Evolutionary conservation across 192 early-diverging fungal species (phyloP), one percentile per base, ranked within the genome.

Genomic region (Backusella parvicylindrica): DNA sequence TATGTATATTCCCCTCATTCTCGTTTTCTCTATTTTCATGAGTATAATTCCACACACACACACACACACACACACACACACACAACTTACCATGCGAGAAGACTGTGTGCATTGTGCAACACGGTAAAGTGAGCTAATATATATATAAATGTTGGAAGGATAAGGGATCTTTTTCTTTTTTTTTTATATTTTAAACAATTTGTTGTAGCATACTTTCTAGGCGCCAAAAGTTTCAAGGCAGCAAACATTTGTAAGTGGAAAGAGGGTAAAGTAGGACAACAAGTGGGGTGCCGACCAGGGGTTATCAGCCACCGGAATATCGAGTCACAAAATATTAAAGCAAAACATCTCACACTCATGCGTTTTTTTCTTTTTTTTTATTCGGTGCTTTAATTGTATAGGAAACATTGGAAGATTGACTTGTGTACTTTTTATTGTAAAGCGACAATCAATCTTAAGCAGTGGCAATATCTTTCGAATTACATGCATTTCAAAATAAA

Each of bases 41-140:
- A 0, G n/a, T n/a, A n/a, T n/a, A n/a, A n/a, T n/a, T n/a, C n/a
- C 15, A 4, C 8, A 28, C 21, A 28, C 13, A 13, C 4, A 11
- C 26, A 28, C 21, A 3, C 15, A 4, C 8, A 28, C 21, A 28
- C 13, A 13, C 4, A 11, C 26, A 28, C 21, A 3, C 21, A n/a
- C 31, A 21, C 18, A 13, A 70, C 68, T 70, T 47, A 70, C 68
- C 68, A 70, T 70, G 28, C 68, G 68, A 30, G 68, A n/a, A 47
- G 68, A 66, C 64, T 66, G 64, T n/a, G 23, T 11, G 41, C 41
- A 43, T 43, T 43, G 41, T 60, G 53, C 53, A 60, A 60, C 53
- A 60, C 53, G 53, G 53, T 60, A 60, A n/a, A 60, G 53, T 1
- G 53, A 28, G 53, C 53, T 60, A 28, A 15, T n/a, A 21, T 3